phyloP scores from a whole-genome alignment of 257 asterid genomes.

The Fraxinus anomala region DNA sequence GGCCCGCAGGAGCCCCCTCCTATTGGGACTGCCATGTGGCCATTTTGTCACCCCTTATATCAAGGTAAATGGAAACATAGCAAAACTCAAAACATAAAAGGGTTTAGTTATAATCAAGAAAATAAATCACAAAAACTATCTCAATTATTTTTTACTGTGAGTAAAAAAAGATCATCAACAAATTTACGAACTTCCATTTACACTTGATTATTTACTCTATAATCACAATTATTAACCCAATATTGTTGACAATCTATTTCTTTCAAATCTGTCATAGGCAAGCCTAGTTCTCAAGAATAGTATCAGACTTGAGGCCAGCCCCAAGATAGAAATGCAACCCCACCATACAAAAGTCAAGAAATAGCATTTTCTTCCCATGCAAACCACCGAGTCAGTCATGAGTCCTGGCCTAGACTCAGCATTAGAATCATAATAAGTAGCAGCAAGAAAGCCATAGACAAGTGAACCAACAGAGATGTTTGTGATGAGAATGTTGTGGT shows the following conservation, averaged over 20 bases:
- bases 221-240: conserved; percentile 18
- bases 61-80: too few species aligned
- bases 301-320: conserved; percentile 57
- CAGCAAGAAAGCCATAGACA: conserved; percentile 77
- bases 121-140: background rate
- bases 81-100: too few species aligned
- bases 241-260: conserved; percentile 33
- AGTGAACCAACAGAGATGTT: conserved; percentile 91
- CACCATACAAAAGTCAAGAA: conserved; percentile 72
- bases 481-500: conserved; percentile 89
- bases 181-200: background rate
- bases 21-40: too few species aligned
- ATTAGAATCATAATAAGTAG: conserved; percentile 61
- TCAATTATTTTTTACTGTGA: background rate
- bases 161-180: background rate
- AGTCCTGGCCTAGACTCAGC: conserved; percentile 27
- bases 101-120: background rate
- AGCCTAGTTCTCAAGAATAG: conserved; percentile 66
- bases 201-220: background rate
- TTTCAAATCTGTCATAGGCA: conserved; percentile 63
- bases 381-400: conserved; percentile 46
- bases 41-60: too few species aligned
- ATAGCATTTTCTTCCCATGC: conserved; percentile 87
- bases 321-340: conserved; percentile 78
- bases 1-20: too few species aligned